phyloP scores from a whole-genome alignment of 164 flowering plant species.

The Tinospora cordifolia region DNA sequence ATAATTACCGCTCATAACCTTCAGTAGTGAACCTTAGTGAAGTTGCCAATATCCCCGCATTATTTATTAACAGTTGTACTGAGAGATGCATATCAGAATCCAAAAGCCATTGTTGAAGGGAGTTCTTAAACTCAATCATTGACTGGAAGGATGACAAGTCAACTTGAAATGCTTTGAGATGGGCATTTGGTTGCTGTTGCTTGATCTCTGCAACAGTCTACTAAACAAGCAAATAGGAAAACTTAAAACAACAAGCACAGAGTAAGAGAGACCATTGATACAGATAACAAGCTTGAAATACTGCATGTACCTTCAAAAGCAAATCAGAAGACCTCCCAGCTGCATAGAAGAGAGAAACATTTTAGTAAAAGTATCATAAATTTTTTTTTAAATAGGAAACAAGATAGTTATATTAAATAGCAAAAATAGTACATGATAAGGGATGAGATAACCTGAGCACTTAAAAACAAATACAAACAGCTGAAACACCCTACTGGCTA shows the following conservation, averaged over 20 bases:
- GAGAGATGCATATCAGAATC: slow-evolving; percentile 62
- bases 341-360: slow-evolving; percentile 33
- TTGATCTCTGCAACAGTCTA: slow-evolving; percentile 56
- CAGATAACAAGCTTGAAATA: background rate
- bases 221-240: slow-evolving; percentile 10
- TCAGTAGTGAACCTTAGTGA: slow-evolving; percentile 50
- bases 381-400: background rate
- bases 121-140: slow-evolving; percentile 43
- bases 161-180: slow-evolving; percentile 60
- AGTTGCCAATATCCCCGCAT: slow-evolving; percentile 89
- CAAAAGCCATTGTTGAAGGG: slow-evolving; percentile 66
- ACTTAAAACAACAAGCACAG: background rate
- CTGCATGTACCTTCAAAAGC: slow-evolving; percentile 44
- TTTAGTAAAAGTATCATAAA: background rate
- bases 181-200: slow-evolving; percentile 38
- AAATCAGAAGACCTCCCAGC: slow-evolving; percentile 55
- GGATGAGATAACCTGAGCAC: too few relatives aligned
- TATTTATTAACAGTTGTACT: slow-evolving; percentile 76
- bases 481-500: too few relatives aligned
- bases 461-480: too few relatives aligned
- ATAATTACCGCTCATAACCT: slow-evolving; percentile 71
- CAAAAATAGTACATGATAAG: too few relatives aligned
- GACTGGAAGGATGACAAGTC: slow-evolving; percentile 70
- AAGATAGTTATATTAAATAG: too few relatives aligned
- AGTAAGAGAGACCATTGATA: background rate